Evolutionary conservation across 345 rosid species (phyloP).

Genomic region (Citrus glauca): DNA sequence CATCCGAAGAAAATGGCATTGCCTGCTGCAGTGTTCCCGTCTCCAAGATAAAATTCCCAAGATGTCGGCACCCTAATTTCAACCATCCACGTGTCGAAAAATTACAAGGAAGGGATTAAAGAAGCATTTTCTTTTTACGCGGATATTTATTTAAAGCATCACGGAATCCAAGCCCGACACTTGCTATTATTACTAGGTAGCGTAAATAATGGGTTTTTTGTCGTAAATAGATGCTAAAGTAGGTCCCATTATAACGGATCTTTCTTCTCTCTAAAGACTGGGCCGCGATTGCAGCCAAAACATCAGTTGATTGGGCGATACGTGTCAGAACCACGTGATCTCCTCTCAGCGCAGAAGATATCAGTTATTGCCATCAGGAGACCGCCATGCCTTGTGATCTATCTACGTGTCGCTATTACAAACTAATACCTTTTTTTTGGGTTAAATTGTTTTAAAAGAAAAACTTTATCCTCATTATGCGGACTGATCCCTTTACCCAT

Average conservation of each 20-base stretch:
- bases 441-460: no score
- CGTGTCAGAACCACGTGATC: conserved; percentile 2
- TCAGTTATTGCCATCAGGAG: neutral
- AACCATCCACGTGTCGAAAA: neutral
- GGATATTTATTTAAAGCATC: neutral
- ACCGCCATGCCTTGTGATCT: neutral
- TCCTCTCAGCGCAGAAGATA: neutral
- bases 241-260: neutral
- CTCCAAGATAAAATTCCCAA: neutral
- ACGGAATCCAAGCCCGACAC: neutral
- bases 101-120: neutral
- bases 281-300: neutral
- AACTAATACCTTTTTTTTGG: no score
- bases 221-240: neutral
- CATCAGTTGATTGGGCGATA: neutral
- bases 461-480: no score
- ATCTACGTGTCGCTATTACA: neutral
- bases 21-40: neutral
- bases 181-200: no score
- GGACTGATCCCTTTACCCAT: no score
- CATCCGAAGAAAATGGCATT: neutral
- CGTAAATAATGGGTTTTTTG: no score
- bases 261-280: neutral
- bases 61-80: neutral
- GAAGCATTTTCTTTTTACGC: no score